Evolutionary conservation across 768 basidiomycete species (phyloP).

Genomic region (Leccinum uliginosum): DNA sequence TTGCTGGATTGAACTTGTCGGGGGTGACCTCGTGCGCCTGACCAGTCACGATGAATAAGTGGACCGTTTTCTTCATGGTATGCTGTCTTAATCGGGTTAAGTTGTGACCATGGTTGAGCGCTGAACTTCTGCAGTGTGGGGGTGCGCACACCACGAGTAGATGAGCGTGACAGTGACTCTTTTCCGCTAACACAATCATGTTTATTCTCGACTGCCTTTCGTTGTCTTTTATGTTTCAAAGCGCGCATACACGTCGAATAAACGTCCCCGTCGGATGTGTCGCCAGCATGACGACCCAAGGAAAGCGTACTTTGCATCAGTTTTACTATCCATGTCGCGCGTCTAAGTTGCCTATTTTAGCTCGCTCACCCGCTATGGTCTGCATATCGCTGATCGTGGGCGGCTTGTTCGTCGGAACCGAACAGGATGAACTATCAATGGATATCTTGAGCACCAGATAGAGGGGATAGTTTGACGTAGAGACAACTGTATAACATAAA

Average conservation of each 20-base stretch:
- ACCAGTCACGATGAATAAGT: constrained; percentile 15
- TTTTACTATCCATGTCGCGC: no score
- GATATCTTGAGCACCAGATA: not conserved
- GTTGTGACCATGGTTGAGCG: not conserved
- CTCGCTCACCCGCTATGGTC: not conserved
- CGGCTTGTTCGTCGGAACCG: not conserved
- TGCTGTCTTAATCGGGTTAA: not conserved
- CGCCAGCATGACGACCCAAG: no score
- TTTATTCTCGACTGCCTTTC: not conserved
- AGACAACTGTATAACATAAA: not conserved
- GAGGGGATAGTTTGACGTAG: not conserved
- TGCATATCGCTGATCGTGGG: no score
- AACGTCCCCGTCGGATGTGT: not conserved
- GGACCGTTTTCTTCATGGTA: constrained; percentile 21
- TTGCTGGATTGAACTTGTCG: not conserved
- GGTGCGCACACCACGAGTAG: constrained; percentile 20
- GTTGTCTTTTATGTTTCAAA: not conserved
- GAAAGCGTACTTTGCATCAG: not conserved
- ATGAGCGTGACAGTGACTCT: not conserved
- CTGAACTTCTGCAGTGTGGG: constrained; percentile 6
- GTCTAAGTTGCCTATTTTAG: not conserved
- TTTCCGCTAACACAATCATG: not conserved
- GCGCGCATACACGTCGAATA: no score
- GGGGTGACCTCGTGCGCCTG: not conserved
- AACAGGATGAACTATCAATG: not conserved